Conservation (phyloP, 1,284 basidiomycete genomes). For the Apiotrichum montevideense region DNA sequence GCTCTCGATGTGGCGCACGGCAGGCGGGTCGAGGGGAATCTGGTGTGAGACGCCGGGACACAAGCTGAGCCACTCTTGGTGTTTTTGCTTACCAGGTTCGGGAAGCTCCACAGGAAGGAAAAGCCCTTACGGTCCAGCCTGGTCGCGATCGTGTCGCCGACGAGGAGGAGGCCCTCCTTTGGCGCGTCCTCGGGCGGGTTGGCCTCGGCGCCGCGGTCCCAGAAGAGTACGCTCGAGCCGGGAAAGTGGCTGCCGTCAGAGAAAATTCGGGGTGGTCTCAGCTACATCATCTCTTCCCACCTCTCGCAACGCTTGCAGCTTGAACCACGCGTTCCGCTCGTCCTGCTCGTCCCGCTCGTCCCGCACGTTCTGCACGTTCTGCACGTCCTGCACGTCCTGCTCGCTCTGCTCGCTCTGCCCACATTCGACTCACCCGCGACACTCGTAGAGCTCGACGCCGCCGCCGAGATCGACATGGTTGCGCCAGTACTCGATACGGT, state of each 20-base stretch:
- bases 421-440: too few relatives aligned
- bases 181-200: conserved; percentile 21
- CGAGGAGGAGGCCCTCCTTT: conserved; percentile 35
- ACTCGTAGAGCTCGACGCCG: too few relatives aligned
- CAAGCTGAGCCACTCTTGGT: background rate
- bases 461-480: background rate
- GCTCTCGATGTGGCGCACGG: too few relatives aligned
- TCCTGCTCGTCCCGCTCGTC: too few relatives aligned
- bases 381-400: too few relatives aligned
- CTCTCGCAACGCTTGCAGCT: too few relatives aligned
- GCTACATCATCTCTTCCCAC: too few relatives aligned
- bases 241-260: conserved; percentile 35
- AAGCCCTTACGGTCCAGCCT: conserved; percentile 36
- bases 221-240: conserved; percentile 40
- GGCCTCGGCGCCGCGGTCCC: conserved; percentile 40
- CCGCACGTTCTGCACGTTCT: too few relatives aligned
- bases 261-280: background rate
- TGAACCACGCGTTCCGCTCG: too few relatives aligned
- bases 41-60: too few relatives aligned
- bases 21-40: too few relatives aligned
- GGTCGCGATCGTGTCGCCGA: conserved; percentile 44
- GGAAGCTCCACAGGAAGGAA: conserved; percentile 43
- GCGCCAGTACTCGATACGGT: background rate
- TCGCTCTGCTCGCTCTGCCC: background rate
- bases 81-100: conserved; percentile 36